These are phyloP conservation scores for Hypoxylon sp. DNA, from an alignment of 2,329 filamentous ascomycete species.

Conservation along the genomic window DNA sequence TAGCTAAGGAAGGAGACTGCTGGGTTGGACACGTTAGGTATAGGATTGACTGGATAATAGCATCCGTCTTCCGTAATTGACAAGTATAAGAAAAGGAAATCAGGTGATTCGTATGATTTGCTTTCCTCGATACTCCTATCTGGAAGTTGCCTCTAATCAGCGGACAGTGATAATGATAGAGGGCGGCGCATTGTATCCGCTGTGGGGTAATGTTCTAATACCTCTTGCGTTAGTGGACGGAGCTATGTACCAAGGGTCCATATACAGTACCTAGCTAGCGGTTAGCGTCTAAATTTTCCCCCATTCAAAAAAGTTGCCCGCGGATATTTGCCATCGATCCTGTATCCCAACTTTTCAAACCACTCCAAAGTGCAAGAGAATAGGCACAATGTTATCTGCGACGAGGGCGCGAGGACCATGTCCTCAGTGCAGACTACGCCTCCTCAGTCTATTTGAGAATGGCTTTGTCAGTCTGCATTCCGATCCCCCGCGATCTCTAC, in stretches of 20 bases:
- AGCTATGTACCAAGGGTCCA: slow-evolving; percentile 11
- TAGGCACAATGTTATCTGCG: slow-evolving; percentile 55
- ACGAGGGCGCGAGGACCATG: slow-evolving; percentile 54
- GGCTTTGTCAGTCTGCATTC: slow-evolving; percentile 48
- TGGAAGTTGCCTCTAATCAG: slow-evolving; percentile 12
- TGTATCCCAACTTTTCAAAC: background rate
- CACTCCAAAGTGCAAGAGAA: background rate
- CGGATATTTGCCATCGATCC: slow-evolving; percentile 18
- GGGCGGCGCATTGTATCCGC: slow-evolving; percentile 9
- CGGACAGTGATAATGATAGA: background rate
- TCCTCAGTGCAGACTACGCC: slow-evolving; percentile 55
- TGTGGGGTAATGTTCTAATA: slow-evolving; percentile 30
- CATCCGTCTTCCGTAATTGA: background rate
- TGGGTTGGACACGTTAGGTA: background rate
- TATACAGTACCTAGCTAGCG: no score
- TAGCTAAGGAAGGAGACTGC: slow-evolving; percentile 20
- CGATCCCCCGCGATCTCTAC: slow-evolving; percentile 30
- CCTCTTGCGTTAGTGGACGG: slow-evolving; percentile 25
- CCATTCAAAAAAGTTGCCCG: slow-evolving; percentile 19
- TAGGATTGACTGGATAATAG: background rate
- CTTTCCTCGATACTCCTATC: background rate
- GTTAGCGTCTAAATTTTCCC: slow-evolving; percentile 28
- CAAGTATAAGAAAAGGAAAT: background rate
- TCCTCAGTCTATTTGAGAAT: slow-evolving; percentile 55
- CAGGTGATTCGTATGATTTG: background rate